phyloP scores from a whole-genome alignment of 1,139 yeast genomes.

The Sugiyamaella grinbergsii region DNA sequence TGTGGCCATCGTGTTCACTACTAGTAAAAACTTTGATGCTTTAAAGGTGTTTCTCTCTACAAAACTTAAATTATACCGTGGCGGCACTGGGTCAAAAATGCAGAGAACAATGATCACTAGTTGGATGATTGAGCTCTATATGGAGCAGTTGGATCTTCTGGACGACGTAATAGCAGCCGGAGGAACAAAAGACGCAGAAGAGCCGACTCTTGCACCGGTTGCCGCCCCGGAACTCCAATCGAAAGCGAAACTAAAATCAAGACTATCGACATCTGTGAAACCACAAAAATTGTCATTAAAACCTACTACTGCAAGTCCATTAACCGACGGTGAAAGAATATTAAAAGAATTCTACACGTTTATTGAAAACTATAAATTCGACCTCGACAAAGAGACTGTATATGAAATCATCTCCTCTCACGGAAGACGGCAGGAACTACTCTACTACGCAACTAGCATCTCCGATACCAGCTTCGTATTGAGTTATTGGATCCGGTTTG shows the following conservation, averaged over 20 bases:
- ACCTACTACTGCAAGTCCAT: slow-evolving; percentile 19
- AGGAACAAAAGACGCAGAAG: too few relatives aligned
- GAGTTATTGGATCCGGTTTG: slow-evolving; percentile 64
- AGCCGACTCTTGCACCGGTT: not conserved
- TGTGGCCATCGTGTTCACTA: slow-evolving; percentile 64
- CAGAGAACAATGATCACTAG: slow-evolving; percentile 67
- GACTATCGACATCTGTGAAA: not conserved
- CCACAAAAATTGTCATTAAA: slow-evolving; percentile 2
- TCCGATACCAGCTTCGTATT: slow-evolving; percentile 71
- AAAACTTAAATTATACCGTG: slow-evolving; percentile 47
- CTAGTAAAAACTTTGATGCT: slow-evolving; percentile 46
- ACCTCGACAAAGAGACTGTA: slow-evolving; percentile 63
- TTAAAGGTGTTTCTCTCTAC: slow-evolving; percentile 59
- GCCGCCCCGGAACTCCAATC: not conserved
- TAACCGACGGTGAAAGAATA: slow-evolving; percentile 26
- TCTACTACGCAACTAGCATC: slow-evolving; percentile 68
- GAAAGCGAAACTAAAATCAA: slow-evolving; percentile 17
- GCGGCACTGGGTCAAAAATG: slow-evolving; percentile 38
- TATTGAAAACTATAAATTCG: slow-evolving; percentile 51
- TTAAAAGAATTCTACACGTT: slow-evolving; percentile 53
- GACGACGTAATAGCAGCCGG: slow-evolving; percentile 47
- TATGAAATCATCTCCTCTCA: slow-evolving; percentile 72
- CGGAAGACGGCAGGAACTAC: slow-evolving; percentile 62
- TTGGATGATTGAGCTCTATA: slow-evolving; percentile 76
- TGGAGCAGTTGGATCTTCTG: slow-evolving; percentile 52